Conservation (phyloP, 2,329 filamentous ascomycete genomes). For the Biscogniauxia mediterranea region DNA sequence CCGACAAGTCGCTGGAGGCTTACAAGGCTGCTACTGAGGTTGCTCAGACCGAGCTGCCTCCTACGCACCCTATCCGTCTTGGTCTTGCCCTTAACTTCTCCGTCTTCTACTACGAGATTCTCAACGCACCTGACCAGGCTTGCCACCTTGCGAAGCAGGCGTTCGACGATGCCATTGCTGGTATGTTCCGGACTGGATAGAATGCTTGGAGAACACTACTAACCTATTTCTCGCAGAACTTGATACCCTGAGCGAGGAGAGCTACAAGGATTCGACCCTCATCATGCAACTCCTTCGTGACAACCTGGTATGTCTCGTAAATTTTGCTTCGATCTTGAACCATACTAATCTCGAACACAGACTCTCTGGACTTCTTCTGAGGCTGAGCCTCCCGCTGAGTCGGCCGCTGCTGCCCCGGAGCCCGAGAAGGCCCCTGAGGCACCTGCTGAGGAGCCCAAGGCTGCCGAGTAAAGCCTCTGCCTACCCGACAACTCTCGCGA, state of each 20-base stretch:
- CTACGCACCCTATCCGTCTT: constrained; percentile 90
- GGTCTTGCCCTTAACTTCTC: constrained; percentile 94
- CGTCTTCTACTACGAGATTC: constrained; percentile 99
- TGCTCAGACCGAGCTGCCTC: constrained; percentile 82
- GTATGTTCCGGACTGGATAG: constrained; percentile 33
- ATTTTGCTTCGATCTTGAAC: neutral
- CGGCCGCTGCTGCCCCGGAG: constrained; percentile 53
- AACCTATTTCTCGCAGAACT: constrained; percentile 61
- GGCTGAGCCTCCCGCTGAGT: constrained; percentile 69
- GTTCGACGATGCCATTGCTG: constrained; percentile 93
- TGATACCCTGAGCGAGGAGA: constrained; percentile 95
- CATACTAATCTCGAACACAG: constrained; percentile 43
- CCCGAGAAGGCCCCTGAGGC: constrained; percentile 57
- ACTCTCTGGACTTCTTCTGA: constrained; percentile 99
- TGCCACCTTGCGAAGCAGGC: constrained; percentile 97
- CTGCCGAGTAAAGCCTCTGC: constrained; percentile 52
- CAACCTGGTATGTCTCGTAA: constrained; percentile 69
- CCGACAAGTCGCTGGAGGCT: constrained; percentile 91
- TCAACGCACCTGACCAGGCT: constrained; percentile 96
- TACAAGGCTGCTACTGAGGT: constrained; percentile 95
- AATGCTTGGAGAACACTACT: constrained; percentile 13
- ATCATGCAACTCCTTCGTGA: constrained; percentile 99
- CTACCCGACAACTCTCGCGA: constrained; percentile 39
- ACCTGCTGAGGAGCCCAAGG: constrained; percentile 67
- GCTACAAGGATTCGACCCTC: constrained; percentile 98